These are phyloP conservation scores for Candida neerlandica DNA, from an alignment of 1,139 yeast genomes.

Conservation along the genomic window DNA sequence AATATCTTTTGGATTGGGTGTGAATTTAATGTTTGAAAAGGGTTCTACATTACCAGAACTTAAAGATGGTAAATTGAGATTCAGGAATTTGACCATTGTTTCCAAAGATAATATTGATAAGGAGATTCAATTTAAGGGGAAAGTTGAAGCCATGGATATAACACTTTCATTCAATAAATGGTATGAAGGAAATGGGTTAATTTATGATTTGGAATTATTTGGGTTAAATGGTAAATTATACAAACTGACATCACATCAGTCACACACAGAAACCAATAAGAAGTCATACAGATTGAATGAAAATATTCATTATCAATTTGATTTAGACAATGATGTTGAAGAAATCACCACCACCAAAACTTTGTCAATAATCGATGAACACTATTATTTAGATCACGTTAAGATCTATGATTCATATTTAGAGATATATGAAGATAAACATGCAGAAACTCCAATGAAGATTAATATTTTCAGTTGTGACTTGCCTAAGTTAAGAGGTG, in stretches of 20 bases:
- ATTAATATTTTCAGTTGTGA: slow-evolving; percentile 67
- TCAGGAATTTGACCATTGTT: slow-evolving; percentile 51
- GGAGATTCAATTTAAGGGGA: slow-evolving; percentile 33
- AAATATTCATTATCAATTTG: slow-evolving; percentile 36
- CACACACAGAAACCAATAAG: background rate
- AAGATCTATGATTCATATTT: slow-evolving; percentile 59
- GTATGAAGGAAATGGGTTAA: slow-evolving; percentile 69
- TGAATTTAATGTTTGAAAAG: slow-evolving; percentile 37
- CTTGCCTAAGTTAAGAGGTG: slow-evolving; percentile 59
- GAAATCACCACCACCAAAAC: slow-evolving; percentile 13
- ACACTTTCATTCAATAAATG: slow-evolving; percentile 68
- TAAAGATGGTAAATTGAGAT: slow-evolving; percentile 62
- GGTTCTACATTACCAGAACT: slow-evolving; percentile 48
- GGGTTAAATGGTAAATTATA: slow-evolving; percentile 61
- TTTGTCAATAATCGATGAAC: slow-evolving; percentile 29
- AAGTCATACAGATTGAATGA: slow-evolving; percentile 23
- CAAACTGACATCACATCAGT: slow-evolving; percentile 13
- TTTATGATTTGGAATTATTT: slow-evolving; percentile 59
- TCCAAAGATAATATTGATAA: slow-evolving; percentile 23
- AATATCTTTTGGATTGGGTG: slow-evolving; percentile 43
- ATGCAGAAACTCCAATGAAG: slow-evolving; percentile 39
- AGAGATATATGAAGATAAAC: slow-evolving; percentile 36
- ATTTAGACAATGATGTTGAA: slow-evolving; percentile 27
- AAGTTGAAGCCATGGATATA: slow-evolving; percentile 56
- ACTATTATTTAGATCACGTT: slow-evolving; percentile 54